Evolutionary conservation across 208 protist genomes (phyloP).

Genomic region (Leishmania tropica): DNA sequence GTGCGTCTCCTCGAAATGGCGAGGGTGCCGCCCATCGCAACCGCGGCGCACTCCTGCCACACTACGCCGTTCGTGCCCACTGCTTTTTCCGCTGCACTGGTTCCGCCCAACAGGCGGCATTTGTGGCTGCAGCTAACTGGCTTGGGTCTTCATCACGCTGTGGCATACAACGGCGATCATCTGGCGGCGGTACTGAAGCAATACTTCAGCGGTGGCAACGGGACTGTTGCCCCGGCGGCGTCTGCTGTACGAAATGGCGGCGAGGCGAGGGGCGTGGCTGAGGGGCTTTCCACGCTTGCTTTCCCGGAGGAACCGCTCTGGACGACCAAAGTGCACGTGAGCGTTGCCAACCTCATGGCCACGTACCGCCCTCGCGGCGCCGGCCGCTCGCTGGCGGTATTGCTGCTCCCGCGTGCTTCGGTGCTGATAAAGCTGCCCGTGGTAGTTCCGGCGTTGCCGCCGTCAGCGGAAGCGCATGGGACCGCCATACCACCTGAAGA

Average conservation of each 20-base stretch:
- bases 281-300: not conserved
- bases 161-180: slow-evolving; percentile 54
- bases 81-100: not conserved
- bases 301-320: not conserved
- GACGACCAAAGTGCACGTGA: slow-evolving; percentile 19
- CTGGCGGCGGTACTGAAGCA: slow-evolving; percentile 52
- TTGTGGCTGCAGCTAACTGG: slow-evolving; percentile 36
- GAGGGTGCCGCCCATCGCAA: not conserved
- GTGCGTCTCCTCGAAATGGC: slow-evolving; percentile 17
- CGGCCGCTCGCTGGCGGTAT: slow-evolving; percentile 26
- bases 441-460: not conserved
- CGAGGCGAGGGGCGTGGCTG: not conserved
- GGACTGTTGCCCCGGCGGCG: not conserved
- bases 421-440: slow-evolving; percentile 16
- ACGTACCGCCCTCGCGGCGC: slow-evolving; percentile 35
- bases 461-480: not conserved
- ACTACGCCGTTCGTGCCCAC: not conserved
- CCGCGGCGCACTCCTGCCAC: not conserved
- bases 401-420: slow-evolving; percentile 30
- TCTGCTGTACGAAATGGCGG: not conserved
- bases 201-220: slow-evolving; percentile 35
- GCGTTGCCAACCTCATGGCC: slow-evolving; percentile 31
- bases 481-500: not conserved
- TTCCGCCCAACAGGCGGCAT: slow-evolving; percentile 9
- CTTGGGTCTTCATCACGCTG: slow-evolving; percentile 46